Conservation (phyloP, 2,329 filamentous ascomycete species). For the Diaporthe helianthi region DNA sequence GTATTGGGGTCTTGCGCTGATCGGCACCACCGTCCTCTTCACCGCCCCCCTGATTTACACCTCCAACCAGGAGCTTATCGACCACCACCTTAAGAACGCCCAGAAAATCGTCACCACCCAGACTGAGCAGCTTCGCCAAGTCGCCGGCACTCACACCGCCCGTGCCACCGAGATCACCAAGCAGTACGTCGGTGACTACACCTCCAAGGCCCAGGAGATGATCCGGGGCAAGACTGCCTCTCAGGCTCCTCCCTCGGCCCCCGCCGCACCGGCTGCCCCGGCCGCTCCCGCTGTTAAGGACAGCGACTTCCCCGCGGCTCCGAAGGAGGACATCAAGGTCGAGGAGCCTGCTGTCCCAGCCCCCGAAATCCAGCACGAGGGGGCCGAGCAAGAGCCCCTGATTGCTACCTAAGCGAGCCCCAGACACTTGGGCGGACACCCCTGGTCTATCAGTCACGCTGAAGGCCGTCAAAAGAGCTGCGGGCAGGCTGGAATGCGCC, state of each 20-base stretch:
- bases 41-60: slow-evolving; percentile 69
- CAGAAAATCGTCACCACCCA: slow-evolving; percentile 66
- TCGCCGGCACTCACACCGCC: slow-evolving; percentile 69
- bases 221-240: slow-evolving; percentile 58
- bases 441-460: not conserved
- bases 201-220: slow-evolving; percentile 70
- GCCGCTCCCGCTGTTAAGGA: slow-evolving; percentile 46
- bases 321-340: slow-evolving; percentile 47
- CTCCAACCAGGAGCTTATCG: slow-evolving; percentile 74
- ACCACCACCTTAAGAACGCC: slow-evolving; percentile 65
- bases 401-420: slow-evolving; percentile 41
- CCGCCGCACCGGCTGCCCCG: slow-evolving; percentile 43
- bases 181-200: slow-evolving; percentile 73
- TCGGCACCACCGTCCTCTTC: slow-evolving; percentile 66
- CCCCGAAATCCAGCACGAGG: slow-evolving; percentile 42
- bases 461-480: not conserved
- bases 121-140: slow-evolving; percentile 66
- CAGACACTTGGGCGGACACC: not conserved
- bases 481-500: not conserved
- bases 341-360: slow-evolving; percentile 35
- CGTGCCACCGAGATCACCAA: slow-evolving; percentile 69
- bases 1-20: slow-evolving; percentile 71
- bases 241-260: slow-evolving; percentile 42
- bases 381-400: slow-evolving; percentile 45
- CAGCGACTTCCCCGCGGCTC: slow-evolving; percentile 57